phyloP scores from a whole-genome alignment of 2,329 filamentous ascomycete species.

The Aspergillus fumigatiaffinis region DNA sequence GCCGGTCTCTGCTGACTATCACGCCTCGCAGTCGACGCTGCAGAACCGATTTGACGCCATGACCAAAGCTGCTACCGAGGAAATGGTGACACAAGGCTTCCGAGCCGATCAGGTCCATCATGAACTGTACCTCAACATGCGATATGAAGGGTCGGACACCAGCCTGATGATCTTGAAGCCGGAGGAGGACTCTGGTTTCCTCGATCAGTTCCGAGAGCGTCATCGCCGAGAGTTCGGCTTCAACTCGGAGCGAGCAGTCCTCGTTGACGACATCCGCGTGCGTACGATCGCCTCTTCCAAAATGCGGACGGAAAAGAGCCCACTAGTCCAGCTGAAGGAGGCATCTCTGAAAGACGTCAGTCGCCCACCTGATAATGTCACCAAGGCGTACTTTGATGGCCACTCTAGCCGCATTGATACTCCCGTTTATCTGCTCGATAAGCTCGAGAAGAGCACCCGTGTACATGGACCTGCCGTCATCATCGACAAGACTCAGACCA shows the following conservation, averaged over 20 bases:
- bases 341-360: constrained; percentile 52
- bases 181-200: constrained; percentile 78
- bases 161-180: constrained; percentile 52
- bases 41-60: constrained; percentile 71
- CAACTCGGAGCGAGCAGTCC: constrained; percentile 76
- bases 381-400: constrained; percentile 36
- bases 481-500: constrained; percentile 71
- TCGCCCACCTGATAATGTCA: constrained; percentile 51
- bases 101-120: constrained; percentile 36
- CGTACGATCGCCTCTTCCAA: constrained; percentile 70
- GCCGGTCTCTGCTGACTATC: constrained; percentile 53
- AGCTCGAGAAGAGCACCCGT: constrained; percentile 30
- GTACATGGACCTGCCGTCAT: constrained; percentile 71
- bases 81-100: constrained; percentile 45
- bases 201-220: constrained; percentile 75
- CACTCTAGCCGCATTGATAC: constrained; percentile 28
- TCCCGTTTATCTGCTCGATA: constrained; percentile 33
- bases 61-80: constrained; percentile 54
- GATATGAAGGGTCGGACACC: constrained; percentile 51
- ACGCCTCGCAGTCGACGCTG: constrained; percentile 43
- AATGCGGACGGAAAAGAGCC: constrained; percentile 60
- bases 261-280: constrained; percentile 84
- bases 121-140: constrained; percentile 46
- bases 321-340: constrained; percentile 62
- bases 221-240: constrained; percentile 93